phyloP scores from a whole-genome alignment of 345 rosid species.

The Citrus sinensis region DNA sequence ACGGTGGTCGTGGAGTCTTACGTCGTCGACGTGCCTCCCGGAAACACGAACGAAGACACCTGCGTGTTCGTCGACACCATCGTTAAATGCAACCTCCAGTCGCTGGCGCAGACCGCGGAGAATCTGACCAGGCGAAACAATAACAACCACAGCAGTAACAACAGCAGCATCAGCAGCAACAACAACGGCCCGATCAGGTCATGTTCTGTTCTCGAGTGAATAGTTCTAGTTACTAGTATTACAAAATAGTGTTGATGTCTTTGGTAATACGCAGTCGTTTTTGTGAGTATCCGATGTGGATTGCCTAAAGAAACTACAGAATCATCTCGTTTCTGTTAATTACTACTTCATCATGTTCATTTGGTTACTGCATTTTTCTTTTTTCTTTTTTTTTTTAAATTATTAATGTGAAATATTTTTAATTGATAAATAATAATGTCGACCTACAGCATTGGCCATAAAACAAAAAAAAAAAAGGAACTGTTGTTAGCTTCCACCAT shows the following conservation, averaged over 20 bases:
- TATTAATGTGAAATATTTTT: slow-evolving; percentile 16
- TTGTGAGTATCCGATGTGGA: slow-evolving; percentile 25
- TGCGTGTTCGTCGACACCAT: slow-evolving; percentile 36
- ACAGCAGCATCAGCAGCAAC: background rate
- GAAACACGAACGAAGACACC: slow-evolving; percentile 41
- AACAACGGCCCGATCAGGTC: background rate
- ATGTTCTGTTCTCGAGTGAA: background rate
- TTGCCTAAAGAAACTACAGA: slow-evolving; percentile 7
- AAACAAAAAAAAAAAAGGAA: background rate
- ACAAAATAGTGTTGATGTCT: background rate
- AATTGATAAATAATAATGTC: background rate
- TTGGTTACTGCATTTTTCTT: background rate
- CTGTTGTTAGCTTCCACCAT: background rate
- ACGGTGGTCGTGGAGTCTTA: slow-evolving; percentile 42
- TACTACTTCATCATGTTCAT: background rate
- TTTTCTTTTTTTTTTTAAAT: background rate
- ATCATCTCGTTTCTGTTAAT: background rate
- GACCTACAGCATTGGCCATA: slow-evolving; percentile 1
- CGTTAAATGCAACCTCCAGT: slow-evolving; percentile 40
- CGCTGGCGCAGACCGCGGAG: slow-evolving; percentile 39
- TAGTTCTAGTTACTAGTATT: background rate
- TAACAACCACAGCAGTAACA: background rate
- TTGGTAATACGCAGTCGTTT: slow-evolving; percentile 27
- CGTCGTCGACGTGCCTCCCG: slow-evolving; percentile 40
- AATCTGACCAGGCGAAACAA: slow-evolving; percentile 20